Evolutionary conservation across 2,329 filamentous ascomycete species (phyloP).

Genomic region (Venturia oleaginea): DNA sequence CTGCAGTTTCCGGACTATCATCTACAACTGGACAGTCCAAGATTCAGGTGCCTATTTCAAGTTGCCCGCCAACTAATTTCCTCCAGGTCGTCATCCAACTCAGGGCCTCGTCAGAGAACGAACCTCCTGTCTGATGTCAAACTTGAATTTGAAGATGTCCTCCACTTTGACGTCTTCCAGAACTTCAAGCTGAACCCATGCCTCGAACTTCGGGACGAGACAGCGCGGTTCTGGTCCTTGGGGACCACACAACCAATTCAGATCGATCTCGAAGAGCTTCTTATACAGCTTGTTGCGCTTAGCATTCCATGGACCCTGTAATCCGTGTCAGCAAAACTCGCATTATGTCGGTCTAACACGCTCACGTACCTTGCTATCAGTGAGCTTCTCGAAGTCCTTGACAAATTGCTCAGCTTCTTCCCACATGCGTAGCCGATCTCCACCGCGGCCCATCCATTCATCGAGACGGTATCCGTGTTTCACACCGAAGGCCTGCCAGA

Average conservation of each 20-base stretch:
- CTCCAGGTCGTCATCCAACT: no score
- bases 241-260: slow-evolving; percentile 7
- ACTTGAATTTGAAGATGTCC: slow-evolving; percentile 10
- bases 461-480: neutral
- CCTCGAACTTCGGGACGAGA: slow-evolving; percentile 3
- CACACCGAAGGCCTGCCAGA: neutral
- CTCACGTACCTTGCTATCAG: neutral
- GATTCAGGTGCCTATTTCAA: no score
- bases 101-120: neutral
- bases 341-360: neutral
- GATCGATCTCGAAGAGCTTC: slow-evolving; percentile 12
- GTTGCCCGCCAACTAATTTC: neutral
- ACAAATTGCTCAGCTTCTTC: slow-evolving; percentile 8
- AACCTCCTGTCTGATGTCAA: neutral
- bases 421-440: neutral
- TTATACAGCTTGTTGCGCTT: slow-evolving; percentile 13
- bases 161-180: slow-evolving; percentile 9
- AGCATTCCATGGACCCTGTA: slow-evolving; percentile 1
- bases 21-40: no score
- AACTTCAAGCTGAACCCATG: slow-evolving; percentile 9
- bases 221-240: slow-evolving; percentile 5
- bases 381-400: slow-evolving; percentile 4
- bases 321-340: neutral
- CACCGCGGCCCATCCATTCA: neutral
- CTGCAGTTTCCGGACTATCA: no score